A percentile compares a stretch with the other conserved stretches of the same genome.
Conservation (phyloP, 352 stramenopile species). For the Phytopythium delawarense region DNA sequence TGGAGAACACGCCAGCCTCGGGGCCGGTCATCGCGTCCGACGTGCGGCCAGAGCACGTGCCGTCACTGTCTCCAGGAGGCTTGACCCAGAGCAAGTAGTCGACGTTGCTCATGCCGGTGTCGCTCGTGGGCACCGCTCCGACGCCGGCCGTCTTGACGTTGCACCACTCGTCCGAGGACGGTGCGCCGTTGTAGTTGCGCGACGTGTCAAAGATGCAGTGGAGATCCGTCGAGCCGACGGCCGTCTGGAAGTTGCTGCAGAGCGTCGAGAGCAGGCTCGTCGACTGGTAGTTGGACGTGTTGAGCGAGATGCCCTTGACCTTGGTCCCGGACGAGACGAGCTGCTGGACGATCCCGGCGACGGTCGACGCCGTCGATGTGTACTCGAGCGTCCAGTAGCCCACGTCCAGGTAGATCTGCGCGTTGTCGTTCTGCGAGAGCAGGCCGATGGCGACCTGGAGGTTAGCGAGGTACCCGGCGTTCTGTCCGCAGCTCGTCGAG, state of each 20-base stretch:
- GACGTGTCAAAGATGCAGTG: slow-evolving; percentile 66
- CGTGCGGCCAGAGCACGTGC: slow-evolving; percentile 37
- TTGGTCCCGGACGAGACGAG: slow-evolving; percentile 20
- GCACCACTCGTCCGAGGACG: slow-evolving; percentile 57
- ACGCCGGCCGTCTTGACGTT: slow-evolving; percentile 62
- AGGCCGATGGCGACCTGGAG: slow-evolving; percentile 40
- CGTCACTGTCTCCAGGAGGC: slow-evolving; percentile 59
- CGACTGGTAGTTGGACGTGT: slow-evolving; percentile 77
- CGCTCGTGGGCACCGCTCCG: slow-evolving; percentile 39
- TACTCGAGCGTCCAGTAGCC: slow-evolving; percentile 56
- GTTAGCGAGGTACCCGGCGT: slow-evolving; percentile 45
- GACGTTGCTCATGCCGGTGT: slow-evolving; percentile 48
- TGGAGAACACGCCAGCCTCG: slow-evolving; percentile 49
- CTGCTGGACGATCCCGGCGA: slow-evolving; percentile 38
- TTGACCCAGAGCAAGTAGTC: slow-evolving; percentile 80
- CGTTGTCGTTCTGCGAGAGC: slow-evolving; percentile 58
- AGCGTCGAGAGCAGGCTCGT: slow-evolving; percentile 37
- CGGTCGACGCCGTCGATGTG: slow-evolving; percentile 11
- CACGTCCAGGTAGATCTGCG: slow-evolving; percentile 69
- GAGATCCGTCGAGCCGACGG: slow-evolving; percentile 28
- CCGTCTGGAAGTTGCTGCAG: slow-evolving; percentile 57
- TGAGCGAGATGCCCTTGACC: slow-evolving; percentile 67
- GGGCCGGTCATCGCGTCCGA: slow-evolving; percentile 47
- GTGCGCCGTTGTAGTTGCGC: slow-evolving; percentile 45
- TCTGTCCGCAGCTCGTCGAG: slow-evolving; percentile 23